A percentile compares a stretch with the other conserved stretches of the same genome.
Evolutionary conservation across 2,329 filamentous ascomycete species (phyloP).

Genomic region (Zymoseptoria passerinii): DNA sequence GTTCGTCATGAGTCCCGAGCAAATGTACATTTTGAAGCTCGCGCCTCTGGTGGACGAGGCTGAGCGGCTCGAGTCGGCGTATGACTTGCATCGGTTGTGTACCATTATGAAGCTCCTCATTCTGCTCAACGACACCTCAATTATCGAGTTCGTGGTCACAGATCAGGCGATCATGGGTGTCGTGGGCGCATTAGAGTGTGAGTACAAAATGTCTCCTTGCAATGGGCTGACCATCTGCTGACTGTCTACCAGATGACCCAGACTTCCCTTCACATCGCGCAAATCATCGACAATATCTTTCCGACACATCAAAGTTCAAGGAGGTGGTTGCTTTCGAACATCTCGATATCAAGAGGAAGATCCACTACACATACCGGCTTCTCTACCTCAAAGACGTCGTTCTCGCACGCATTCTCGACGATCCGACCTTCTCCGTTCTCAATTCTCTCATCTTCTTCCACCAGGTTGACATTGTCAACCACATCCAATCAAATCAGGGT

Average conservation of each 20-base stretch:
- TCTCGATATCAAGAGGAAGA: conserved; percentile 72
- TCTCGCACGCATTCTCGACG: conserved; percentile 87
- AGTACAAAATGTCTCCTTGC: conserved; percentile 18
- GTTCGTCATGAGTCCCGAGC: conserved; percentile 70
- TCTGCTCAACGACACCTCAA: conserved; percentile 83
- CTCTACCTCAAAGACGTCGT: conserved; percentile 99
- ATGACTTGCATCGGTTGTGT: conserved; percentile 83
- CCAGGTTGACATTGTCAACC: conserved; percentile 93
- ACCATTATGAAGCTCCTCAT: conserved; percentile 98
- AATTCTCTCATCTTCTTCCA: conserved; percentile 99
- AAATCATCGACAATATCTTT: conserved; percentile 88
- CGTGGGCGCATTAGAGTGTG: conserved; percentile 85
- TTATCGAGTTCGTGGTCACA: conserved; percentile 88
- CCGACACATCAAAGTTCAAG: conserved; percentile 82
- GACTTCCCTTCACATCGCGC: conserved; percentile 97
- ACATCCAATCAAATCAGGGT: conserved; percentile 70
- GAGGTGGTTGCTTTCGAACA: conserved; percentile 93
- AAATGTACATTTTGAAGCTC: conserved; percentile 69
- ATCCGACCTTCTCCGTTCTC: conserved; percentile 93
- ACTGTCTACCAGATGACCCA: conserved; percentile 60
- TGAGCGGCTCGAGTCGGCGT: conserved; percentile 80
- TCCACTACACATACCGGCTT: conserved; percentile 89
- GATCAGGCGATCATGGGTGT: conserved; percentile 86
- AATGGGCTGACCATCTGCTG: conserved; percentile 18
- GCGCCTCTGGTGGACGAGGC: conserved; percentile 80